Base-by-base conservation (phyloP, 1,139 yeast genomes). In the Suhomyces atakaporum region DNA sequence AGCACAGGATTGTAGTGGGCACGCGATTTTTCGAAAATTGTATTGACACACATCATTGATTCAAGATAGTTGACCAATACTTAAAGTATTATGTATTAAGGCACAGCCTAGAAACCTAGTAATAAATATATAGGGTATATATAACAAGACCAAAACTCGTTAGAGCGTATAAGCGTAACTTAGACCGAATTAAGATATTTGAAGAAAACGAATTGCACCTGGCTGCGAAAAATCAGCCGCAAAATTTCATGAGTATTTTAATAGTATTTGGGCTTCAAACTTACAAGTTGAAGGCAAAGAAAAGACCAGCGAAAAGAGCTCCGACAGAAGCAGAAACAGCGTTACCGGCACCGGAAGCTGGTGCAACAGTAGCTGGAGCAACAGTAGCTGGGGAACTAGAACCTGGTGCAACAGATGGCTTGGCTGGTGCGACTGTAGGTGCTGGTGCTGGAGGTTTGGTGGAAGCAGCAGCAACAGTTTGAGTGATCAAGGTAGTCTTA, bases 221-320 rank as follows among this genome's bases (percentile, higher is more conserved):
- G 36, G 39, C 27, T 28, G 39, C 34, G 21, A 28, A 31, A 31
- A 24, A 19, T 24, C 24, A 19, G 26, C 33, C 37, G 21, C 22
- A 21, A 13, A 11, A 27, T 12, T n/a, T 19, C 16, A 11, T 23
- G 16, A 25, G 24, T 13, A 15, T 28, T 30, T 29, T 28, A 10
- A 25, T 20, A n/a, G 23, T 18, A 15, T n/a, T 14, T 16, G 16
- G 18, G 25, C 34, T 13, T 24, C 38, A 32, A 22, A 27, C 38
- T 36, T 33, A 40, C 27, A 36, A 34, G 43, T 33, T 44, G 40
- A 46, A 36, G 39, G 38, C 43, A 19, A 47, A 33, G 25, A 53
- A 42, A 26, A 49, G 29, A 45, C 54, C 60, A 28, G 58, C 58
- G 14, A 54, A 36, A 15, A 55, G 29, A 21, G 57, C 52, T 34